Evolutionary conservation across 2,329 filamentous ascomycete species (phyloP).

Genomic region (Ceratocystis smalleyi): DNA sequence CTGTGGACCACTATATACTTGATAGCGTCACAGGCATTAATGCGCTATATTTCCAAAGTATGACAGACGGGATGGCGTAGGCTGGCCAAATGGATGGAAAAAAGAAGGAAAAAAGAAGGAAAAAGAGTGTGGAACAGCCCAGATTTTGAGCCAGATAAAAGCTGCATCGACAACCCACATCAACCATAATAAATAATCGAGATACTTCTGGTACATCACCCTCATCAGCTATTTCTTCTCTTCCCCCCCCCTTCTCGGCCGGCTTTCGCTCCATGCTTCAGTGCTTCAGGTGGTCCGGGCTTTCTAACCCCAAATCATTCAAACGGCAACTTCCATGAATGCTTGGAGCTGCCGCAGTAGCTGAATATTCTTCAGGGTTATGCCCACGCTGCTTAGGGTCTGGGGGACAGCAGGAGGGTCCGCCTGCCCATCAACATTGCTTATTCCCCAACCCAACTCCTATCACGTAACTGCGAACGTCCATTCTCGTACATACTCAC

Average conservation of each 20-base stretch:
- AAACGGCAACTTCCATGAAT: neutral
- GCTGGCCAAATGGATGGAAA: neutral
- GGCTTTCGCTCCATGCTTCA: neutral
- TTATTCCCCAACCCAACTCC: neutral
- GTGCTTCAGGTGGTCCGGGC: neutral
- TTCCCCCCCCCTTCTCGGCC: neutral
- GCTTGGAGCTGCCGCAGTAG: neutral
- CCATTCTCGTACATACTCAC: neutral
- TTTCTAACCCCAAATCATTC: neutral
- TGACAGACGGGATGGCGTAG: neutral
- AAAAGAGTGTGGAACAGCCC: neutral
- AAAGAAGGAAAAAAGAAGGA: neutral
- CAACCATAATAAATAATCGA: neutral
- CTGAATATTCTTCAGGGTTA: too few relatives aligned
- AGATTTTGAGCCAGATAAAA: neutral
- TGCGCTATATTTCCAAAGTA: too few relatives aligned
- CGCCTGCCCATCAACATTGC: neutral
- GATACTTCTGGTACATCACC: neutral
- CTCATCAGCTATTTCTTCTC: neutral
- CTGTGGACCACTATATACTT: too few relatives aligned
- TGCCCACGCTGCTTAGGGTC: too few relatives aligned
- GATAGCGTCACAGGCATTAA: too few relatives aligned
- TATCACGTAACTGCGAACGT: neutral
- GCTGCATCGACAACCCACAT: neutral
- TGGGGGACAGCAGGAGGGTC: too few relatives aligned